These are phyloP conservation scores for Trichosporon sp. DNA, from an alignment of 1,284 basidiomycete species.

Conservation along the genomic window DNA sequence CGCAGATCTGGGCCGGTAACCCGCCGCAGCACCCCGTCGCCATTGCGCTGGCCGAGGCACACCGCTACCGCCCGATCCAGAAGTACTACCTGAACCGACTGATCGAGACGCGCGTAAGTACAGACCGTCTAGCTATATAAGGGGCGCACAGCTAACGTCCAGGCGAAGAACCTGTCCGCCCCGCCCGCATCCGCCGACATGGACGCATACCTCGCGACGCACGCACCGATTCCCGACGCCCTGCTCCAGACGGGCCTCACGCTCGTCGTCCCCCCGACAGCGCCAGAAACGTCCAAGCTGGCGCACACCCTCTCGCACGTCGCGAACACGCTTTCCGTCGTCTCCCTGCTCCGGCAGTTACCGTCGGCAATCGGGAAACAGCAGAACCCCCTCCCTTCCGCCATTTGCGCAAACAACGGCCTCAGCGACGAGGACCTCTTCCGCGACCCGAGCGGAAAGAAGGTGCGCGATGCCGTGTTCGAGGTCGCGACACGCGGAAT, in stretches of 20 bases:
- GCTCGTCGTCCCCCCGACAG: conserved; percentile 63
- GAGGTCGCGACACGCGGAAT: conserved; percentile 88
- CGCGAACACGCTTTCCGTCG: conserved; percentile 58
- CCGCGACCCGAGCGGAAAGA: conserved; percentile 62
- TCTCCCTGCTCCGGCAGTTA: conserved; percentile 68
- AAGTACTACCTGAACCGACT: conserved; percentile 79
- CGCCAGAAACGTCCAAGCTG: conserved; percentile 63
- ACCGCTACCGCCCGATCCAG: conserved; percentile 56
- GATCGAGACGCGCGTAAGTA: no score
- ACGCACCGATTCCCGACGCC: conserved; percentile 76
- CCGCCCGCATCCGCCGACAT: conserved; percentile 68
- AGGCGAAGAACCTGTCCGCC: conserved; percentile 74
- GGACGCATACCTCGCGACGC: conserved; percentile 70
- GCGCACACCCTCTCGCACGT: conserved; percentile 70
- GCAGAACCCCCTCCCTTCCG: conserved; percentile 77
- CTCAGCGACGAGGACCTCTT: conserved; percentile 87
- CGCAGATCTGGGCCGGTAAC: conserved; percentile 60
- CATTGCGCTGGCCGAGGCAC: conserved; percentile 69
- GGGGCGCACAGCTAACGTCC: no score
- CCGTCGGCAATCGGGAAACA: conserved; percentile 72
- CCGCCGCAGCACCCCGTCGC: conserved; percentile 77
- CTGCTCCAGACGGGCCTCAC: conserved; percentile 78
- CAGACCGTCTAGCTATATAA: no score
- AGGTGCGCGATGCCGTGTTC: conserved; percentile 68
- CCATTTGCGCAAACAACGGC: conserved; percentile 75